A percentile compares a stretch with the other conserved stretches of the same genome.
Conservation (phyloP, 2,329 filamentous ascomycete genomes). For the Gnomoniopsis smithogilvyi region DNA sequence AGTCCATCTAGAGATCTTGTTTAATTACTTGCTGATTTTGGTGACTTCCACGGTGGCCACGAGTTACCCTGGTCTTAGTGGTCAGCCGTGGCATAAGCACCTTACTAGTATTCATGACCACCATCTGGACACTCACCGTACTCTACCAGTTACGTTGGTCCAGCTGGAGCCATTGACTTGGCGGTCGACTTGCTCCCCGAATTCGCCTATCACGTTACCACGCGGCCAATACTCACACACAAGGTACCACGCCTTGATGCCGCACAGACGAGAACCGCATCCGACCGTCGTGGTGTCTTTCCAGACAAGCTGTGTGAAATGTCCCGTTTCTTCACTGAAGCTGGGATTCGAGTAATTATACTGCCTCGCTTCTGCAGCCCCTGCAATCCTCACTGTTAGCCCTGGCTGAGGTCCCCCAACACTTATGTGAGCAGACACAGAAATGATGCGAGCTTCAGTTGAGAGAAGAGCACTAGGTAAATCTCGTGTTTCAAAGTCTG, state of each 20-base stretch:
- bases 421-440: too few species aligned
- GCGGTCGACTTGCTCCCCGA: slow-evolving; percentile 41
- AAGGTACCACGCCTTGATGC: slow-evolving; percentile 57
- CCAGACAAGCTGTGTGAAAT: slow-evolving; percentile 75
- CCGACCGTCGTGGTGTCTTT: slow-evolving; percentile 58
- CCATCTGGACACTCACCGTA: background rate
- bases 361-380: slow-evolving; percentile 53
- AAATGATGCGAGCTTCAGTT: background rate
- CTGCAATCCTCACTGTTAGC: background rate
- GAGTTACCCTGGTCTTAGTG: background rate
- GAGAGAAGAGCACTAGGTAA: background rate
- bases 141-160: slow-evolving; percentile 2
- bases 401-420: background rate
- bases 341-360: slow-evolving; percentile 59
- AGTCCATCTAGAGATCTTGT: too few species aligned
- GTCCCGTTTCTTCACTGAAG: slow-evolving; percentile 60
- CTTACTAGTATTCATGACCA: background rate
- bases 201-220: slow-evolving; percentile 59
- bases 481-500: background rate
- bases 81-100: background rate
- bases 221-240: slow-evolving; percentile 69
- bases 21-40: background rate
- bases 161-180: slow-evolving; percentile 25
- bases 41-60: background rate
- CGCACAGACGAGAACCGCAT: slow-evolving; percentile 45